Evolutionary conservation across 352 stramenopile species (phyloP), one percentile per base, ranked within the genome.

Genomic region (Paralagenidium karlingii): DNA sequence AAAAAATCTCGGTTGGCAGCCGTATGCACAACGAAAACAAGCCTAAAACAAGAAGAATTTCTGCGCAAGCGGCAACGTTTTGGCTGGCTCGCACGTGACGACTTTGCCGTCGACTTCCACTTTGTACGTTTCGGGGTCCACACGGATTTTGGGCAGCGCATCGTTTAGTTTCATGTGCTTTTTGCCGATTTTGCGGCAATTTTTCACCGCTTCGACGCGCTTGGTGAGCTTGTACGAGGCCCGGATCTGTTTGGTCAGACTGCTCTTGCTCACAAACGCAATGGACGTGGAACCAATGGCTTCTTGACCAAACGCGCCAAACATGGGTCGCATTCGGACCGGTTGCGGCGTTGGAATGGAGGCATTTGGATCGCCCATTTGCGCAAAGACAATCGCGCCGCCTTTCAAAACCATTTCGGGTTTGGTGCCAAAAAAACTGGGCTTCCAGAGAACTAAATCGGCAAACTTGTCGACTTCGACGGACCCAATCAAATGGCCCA

Each of bases 301-400:
- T 33, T 39, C 13, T 47, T 45, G 51, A n/a, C 76, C 70, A 5
- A 67, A 40, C 11, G 84, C 81, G 34, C 78, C 90, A 45, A 94
- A 97, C 88, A 97, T 97, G 8, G 86, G 89, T 9, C 89, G 78
- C 91, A 98, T 98, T 45, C 86, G 82, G 18, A 97, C 86, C 4
- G 94, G 94, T 56, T 98, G 82, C 3, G 92, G 94, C 10, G 94
- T 98, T 9, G 94, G 93, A 40, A 98, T 98, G 25, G 68, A 94
- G 20, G 90, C 94, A 55, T 98, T 98, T 33, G 94, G 82, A 58
- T 98, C 94, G 18, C 94, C 94, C 92, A 98, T 98, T 58, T 98
- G 92, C 20, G 83, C 82, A 51, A 81, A 98, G 11, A 78, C 85
- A 38, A 97, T 97, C 5, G 62, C 61, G 24, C 94, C 94, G 21